Percentiles rank a stretch among this genome's conserved stretches.
Conservation (phyloP, 2,329 filamentous ascomycete genomes). For the Aquanectria penicillioides region DNA sequence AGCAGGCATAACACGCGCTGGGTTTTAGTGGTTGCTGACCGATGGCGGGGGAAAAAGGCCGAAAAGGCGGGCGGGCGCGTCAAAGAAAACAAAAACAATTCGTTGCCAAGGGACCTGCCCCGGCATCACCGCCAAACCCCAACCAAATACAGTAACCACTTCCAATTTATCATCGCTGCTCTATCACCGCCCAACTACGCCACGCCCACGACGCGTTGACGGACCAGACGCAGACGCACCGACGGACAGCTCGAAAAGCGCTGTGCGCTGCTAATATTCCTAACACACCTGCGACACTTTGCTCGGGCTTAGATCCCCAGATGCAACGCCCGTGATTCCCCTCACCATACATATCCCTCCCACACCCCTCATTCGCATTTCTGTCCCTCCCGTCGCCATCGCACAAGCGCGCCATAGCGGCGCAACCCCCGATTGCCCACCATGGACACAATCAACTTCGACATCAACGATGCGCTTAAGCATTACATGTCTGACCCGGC, state of each 20-base stretch:
- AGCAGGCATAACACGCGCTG: constrained; percentile 30
- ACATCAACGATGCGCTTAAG: constrained; percentile 97
- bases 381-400: not conserved
- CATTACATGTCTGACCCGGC: constrained; percentile 94
- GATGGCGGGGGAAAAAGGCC: constrained; percentile 33
- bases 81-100: constrained; percentile 49
- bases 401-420: constrained; percentile 27
- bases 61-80: constrained; percentile 34
- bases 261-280: not conserved
- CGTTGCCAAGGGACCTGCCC: constrained; percentile 37
- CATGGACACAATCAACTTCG: constrained; percentile 85
- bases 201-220: not conserved
- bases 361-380: constrained; percentile 22
- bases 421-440: constrained; percentile 42
- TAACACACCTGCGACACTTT: not conserved
- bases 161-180: constrained; percentile 14
- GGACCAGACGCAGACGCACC: constrained; percentile 2
- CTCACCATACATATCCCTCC: not conserved
- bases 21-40: constrained; percentile 33
- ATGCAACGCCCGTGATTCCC: constrained; percentile 31
- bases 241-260: not conserved
- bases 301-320: not conserved
- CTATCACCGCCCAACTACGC: not conserved
- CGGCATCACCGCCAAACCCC: constrained; percentile 29
- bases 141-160: constrained; percentile 22